phyloP scores from a whole-genome alignment of 768 basidiomycete species.

The Paxillus involutus region DNA sequence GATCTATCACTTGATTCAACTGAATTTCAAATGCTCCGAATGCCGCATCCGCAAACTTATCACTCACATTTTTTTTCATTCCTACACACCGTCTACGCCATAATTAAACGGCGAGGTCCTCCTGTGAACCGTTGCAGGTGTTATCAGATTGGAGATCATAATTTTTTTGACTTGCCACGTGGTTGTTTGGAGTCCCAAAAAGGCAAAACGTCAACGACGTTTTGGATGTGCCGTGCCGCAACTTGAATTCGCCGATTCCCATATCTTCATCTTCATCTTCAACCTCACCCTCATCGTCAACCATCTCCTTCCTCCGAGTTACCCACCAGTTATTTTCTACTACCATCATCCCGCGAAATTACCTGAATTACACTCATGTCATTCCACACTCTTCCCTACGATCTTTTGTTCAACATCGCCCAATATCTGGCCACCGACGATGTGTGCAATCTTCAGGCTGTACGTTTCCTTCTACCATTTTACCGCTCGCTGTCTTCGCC shows the following conservation, averaged over 20 bases:
- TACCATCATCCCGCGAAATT: neutral
- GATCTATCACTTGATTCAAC: too few species aligned
- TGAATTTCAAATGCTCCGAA: too few species aligned
- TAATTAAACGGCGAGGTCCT: too few species aligned
- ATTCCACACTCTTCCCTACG: slow-evolving; percentile 58
- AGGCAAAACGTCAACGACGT: neutral
- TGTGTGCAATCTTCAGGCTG: slow-evolving; percentile 59
- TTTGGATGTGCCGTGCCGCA: neutral
- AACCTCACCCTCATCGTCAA: neutral
- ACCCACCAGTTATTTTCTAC: neutral
- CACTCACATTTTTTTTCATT: too few species aligned
- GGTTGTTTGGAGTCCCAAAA: neutral
- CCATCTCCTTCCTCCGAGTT: slow-evolving; percentile 3
- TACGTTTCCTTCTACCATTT: slow-evolving; percentile 35
- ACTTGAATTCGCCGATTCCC: neutral
- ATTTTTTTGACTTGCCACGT: neutral
- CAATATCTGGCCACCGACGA: slow-evolving; percentile 60
- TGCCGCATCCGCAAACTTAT: too few species aligned
- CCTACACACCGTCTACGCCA: too few species aligned
- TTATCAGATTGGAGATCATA: too few species aligned
- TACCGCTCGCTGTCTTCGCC: neutral
- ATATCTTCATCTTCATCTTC: neutral
- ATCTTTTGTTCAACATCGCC: slow-evolving; percentile 68
- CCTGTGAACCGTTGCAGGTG: too few species aligned
- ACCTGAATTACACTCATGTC: slow-evolving; percentile 18